A percentile compares a stretch with the other conserved stretches of the same genome.
phyloP scores from a whole-genome alignment of 2,329 filamentous ascomycete species.

The Lojkania enalia region DNA sequence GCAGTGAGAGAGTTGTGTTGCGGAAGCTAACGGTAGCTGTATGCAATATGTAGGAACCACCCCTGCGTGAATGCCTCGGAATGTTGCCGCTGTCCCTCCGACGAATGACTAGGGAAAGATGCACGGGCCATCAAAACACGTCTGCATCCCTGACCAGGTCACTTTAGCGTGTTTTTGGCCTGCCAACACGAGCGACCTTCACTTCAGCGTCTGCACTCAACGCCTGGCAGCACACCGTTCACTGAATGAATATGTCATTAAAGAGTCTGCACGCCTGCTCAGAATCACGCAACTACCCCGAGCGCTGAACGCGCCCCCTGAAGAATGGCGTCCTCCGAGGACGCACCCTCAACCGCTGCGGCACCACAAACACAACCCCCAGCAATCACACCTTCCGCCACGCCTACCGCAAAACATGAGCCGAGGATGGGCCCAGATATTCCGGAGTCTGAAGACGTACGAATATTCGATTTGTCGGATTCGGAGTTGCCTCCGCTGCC shows the following conservation, averaged over 20 bases:
- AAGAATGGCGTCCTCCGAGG: background rate
- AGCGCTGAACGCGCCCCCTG: background rate
- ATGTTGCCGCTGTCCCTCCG: too few species aligned
- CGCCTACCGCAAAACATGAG: slow-evolving; percentile 7
- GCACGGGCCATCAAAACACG: too few species aligned
- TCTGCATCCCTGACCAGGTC: too few species aligned
- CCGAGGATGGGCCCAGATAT: slow-evolving; percentile 30
- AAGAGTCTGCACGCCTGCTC: background rate
- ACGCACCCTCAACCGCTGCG: slow-evolving; percentile 10
- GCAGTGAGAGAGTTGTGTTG: too few species aligned
- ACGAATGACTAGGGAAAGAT: too few species aligned
- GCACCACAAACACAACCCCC: slow-evolving; percentile 2
- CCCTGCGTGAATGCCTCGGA: too few species aligned
- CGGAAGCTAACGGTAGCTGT: too few species aligned
- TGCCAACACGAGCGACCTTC: background rate
- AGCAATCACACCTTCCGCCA: background rate
- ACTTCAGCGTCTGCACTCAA: too few species aligned
- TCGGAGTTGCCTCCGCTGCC: slow-evolving; percentile 47
- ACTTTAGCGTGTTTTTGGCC: slow-evolving; percentile 1
- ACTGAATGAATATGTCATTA: background rate
- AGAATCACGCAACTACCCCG: background rate
- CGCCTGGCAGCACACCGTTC: background rate
- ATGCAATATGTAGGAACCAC: too few species aligned
- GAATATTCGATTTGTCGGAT: slow-evolving; percentile 39
- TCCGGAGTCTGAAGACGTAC: slow-evolving; percentile 38